Conservation (phyloP, 2,329 filamentous ascomycete genomes). For the Colletotrichum sp. region DNA sequence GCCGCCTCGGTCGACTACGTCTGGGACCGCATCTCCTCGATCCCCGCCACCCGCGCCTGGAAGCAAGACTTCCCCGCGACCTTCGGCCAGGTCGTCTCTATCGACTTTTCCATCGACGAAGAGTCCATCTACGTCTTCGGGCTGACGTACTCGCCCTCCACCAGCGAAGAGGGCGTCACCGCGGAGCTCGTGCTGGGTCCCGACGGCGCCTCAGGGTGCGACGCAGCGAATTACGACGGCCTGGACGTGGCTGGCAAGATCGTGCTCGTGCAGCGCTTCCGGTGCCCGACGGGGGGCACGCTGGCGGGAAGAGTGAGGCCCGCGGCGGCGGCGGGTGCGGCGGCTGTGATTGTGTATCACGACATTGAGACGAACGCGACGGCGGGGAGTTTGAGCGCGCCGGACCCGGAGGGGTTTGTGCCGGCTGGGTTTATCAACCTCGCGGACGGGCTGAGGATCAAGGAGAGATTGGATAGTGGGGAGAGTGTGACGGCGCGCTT, state of each 20-base stretch:
- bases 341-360: constrained; percentile 36
- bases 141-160: constrained; percentile 53
- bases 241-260: constrained; percentile 33
- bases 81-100: constrained; percentile 19
- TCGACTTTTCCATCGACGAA: constrained; percentile 24
- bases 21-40: constrained; percentile 47
- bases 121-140: constrained; percentile 32
- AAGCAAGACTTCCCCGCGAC: constrained; percentile 52
- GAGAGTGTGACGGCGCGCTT: constrained; percentile 40
- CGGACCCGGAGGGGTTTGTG: constrained; percentile 30
- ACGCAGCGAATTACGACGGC: constrained; percentile 27
- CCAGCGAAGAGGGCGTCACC: constrained; percentile 46
- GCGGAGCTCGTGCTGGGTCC: constrained; percentile 31
- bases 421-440: constrained; percentile 35
- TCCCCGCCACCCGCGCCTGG: constrained; percentile 42
- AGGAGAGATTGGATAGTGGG: constrained; percentile 40
- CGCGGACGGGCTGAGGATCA: constrained; percentile 44
- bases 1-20: constrained; percentile 55
- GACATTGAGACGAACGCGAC: constrained; percentile 33
- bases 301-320: constrained; percentile 34
- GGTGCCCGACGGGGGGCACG: constrained; percentile 33
- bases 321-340: constrained; percentile 32
- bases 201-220: constrained; percentile 29
- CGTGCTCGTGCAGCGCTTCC: constrained; percentile 36
- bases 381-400: constrained; percentile 31